phyloP scores from a whole-genome alignment of 345 rosid species.

The Populus deltoides region DNA sequence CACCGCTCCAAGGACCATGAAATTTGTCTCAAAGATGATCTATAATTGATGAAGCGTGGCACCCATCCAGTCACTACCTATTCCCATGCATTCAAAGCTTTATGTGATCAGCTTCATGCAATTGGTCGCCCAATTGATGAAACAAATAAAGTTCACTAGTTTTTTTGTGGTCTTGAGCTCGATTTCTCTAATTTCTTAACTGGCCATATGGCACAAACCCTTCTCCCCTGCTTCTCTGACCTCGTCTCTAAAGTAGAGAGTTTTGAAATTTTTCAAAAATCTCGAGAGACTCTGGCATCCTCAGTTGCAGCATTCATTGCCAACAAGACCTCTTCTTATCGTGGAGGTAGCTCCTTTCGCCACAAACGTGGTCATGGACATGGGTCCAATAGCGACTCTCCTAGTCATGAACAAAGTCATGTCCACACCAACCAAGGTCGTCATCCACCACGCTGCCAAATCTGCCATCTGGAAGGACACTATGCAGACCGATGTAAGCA shows the following conservation, averaged over 20 bases:
- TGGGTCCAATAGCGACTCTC: no score
- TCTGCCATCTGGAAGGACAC: neutral
- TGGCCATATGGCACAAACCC: neutral
- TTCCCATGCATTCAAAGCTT: neutral
- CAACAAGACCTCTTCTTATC: no score
- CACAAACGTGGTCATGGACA: no score
- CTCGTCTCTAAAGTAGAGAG: slow-evolving; percentile 4
- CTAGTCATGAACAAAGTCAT: neutral
- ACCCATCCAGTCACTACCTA: neutral
- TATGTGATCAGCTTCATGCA: neutral
- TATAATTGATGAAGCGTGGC: neutral
- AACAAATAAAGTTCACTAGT: neutral
- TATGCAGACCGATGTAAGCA: neutral
- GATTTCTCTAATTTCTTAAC: neutral
- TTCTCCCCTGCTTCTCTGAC: neutral
- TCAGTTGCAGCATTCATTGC: neutral
- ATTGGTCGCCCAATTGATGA: neutral
- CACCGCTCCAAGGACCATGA: neutral
- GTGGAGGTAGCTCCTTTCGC: no score
- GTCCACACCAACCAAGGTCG: neutral
- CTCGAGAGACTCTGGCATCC: neutral
- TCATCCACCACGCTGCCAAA: neutral
- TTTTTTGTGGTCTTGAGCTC: neutral
- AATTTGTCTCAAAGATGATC: neutral
- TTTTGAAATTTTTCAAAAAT: neutral